Base-by-base conservation (phyloP, 2,329 filamentous ascomycete species). In the Canariomyces notabilis region DNA sequence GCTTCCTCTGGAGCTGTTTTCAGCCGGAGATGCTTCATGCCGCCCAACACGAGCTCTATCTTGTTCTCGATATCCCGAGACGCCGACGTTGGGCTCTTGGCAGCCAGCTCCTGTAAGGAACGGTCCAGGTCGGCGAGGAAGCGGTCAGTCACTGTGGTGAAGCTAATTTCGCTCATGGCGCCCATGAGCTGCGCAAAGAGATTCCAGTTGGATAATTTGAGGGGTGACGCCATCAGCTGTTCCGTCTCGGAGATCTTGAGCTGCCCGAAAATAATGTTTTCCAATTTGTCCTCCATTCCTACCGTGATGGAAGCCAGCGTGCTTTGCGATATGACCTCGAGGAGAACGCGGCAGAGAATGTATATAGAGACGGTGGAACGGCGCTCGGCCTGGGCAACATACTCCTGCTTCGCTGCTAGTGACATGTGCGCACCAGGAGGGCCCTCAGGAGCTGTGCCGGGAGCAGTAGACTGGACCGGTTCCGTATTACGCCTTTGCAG, bases 191-290 rank as follows among this genome's bases (percentile, higher is more conserved):
- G 87, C 16, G 89, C 85, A 63, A 96, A 96, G 2, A 98, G 82
- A 49, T 88, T 87, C 91, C 91, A 98, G 59, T 98, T 98, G 12
- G 93, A 87, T 67, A 93, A 82, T 55, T 89, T 89, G 19, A 97
- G 72, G 1, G 87, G 83, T 0, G 89, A 95, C 7, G 83, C 74
- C 51, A 82, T 73, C 3, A 91, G 71, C 59, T 90, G 82, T 6
- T 95, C 89, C 0, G 87, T 82, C 50, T 97, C 90, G 6, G 89
- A 85, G 37, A 85, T 86, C 61, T 90, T 94, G 8, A 98, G 75
- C 64, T 97, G 93, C n/a, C 85, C 85, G 64, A 97, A 98, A 44
- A 98, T 95, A 50, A 98, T 95, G 53, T 84, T 88, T 63, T 97
- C 91, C 4, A 98, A 74, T 56, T 94, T 91, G 51, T 93, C 88